Conservation (phyloP, 2,329 filamentous ascomycete species). For the Emmonsiellopsis sp. region DNA sequence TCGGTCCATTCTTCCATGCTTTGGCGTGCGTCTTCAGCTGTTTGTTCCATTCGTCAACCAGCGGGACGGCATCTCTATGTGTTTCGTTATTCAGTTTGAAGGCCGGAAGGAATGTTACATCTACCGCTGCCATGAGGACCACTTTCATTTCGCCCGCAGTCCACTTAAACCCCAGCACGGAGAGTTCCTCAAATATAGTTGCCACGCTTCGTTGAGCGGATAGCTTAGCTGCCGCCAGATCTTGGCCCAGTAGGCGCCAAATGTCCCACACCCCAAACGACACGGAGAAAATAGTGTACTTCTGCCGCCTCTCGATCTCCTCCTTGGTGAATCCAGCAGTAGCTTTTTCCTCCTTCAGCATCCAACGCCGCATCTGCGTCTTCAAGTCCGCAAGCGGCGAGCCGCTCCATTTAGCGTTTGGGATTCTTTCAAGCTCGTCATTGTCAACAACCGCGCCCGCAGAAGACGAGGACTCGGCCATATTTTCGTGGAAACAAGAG, state of each 20-base stretch:
- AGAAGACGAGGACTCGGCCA: constrained; percentile 21
- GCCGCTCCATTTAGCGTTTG: constrained; percentile 15
- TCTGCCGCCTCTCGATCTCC: constrained; percentile 16
- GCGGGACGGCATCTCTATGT: constrained; percentile 25
- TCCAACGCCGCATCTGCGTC: constrained; percentile 27
- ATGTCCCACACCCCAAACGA: constrained; percentile 33
- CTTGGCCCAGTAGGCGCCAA: constrained; percentile 24
- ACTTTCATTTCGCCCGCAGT: constrained; percentile 23
- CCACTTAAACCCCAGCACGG: constrained; percentile 20
- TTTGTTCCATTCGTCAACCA: constrained; percentile 27
- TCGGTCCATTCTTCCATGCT: constrained; percentile 23
- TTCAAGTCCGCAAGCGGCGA: constrained; percentile 26
- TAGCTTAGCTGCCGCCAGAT: constrained; percentile 16
- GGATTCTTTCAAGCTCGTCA: constrained; percentile 17
- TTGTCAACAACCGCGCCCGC: constrained; percentile 27
- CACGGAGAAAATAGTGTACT: constrained; percentile 26
- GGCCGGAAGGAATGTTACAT: constrained; percentile 32
- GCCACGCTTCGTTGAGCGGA: constrained; percentile 23
- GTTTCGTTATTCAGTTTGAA: constrained; percentile 19
- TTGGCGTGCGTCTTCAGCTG: constrained; percentile 19
- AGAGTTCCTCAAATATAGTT: constrained; percentile 24
- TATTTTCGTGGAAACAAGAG: constrained; percentile 25
- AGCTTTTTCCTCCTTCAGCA: constrained; percentile 21
- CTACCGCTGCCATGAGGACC: constrained; percentile 27
- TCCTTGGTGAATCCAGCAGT: constrained; percentile 15